Evolutionary conservation across 2,329 filamentous ascomycete species (phyloP).

Genomic region (Stachybotrys chartarum): DNA sequence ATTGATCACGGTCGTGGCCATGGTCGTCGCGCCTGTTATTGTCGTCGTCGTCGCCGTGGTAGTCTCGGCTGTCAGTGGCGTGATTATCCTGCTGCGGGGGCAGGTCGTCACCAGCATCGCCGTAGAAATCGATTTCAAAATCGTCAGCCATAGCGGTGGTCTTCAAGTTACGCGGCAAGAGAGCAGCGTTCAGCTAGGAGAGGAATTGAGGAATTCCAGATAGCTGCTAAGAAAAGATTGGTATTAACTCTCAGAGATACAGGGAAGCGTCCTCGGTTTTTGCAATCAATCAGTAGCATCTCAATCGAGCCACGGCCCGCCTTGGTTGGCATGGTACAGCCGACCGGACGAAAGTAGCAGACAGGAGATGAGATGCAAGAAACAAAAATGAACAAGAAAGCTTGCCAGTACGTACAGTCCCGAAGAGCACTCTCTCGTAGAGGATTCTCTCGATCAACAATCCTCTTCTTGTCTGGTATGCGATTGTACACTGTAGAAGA

Average conservation of each 20-base stretch:
- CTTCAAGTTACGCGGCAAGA: conserved; percentile 8
- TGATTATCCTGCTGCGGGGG: conserved; percentile 24
- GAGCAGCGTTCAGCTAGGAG: conserved; percentile 7
- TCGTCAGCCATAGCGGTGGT: conserved; percentile 54
- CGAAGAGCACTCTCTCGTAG: conserved; percentile 1
- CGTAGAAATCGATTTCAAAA: conserved; percentile 68
- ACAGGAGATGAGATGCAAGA: conserved; percentile 4
- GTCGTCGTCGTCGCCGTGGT: conserved; percentile 8
- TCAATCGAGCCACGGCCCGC: conserved; percentile 1
- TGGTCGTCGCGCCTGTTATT: conserved; percentile 17
- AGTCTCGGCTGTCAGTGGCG: conserved; percentile 27
- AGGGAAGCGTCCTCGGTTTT: conserved; percentile 15
- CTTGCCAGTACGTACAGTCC: conserved; percentile 52
- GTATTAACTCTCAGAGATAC: conserved; percentile 20
- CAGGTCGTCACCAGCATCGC: conserved; percentile 46
- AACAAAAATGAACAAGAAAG: conserved; percentile 24
- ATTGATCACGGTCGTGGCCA: conserved; percentile 33
- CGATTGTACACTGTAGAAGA: conserved; percentile 38
- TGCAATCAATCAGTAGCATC: conserved; percentile 16
- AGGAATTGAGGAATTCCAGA: conserved; percentile 3
- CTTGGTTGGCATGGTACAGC: neutral
- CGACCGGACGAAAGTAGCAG: conserved; percentile 1
- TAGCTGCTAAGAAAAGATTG: conserved; percentile 8
- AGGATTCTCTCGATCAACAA: conserved; percentile 7
- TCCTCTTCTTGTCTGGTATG: conserved; percentile 10